Percentiles rank a stretch among this genome's conserved stretches.
These are phyloP conservation scores for Quercus variabilis DNA, from an alignment of 306 rosid species.

Conservation along the genomic window DNA sequence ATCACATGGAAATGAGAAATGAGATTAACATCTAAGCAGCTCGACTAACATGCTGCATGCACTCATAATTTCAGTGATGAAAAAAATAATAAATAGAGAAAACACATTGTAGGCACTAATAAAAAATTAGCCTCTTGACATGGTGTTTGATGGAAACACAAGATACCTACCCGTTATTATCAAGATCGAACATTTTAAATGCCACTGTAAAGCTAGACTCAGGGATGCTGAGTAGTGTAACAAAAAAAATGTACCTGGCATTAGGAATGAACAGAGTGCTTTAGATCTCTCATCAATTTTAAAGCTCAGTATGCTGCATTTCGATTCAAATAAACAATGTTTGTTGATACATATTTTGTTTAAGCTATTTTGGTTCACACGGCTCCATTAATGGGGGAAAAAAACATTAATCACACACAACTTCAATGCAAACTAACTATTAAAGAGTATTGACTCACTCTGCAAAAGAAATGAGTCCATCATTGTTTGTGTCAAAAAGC, in stretches of 20 bases:
- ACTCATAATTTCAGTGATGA: too few relatives aligned
- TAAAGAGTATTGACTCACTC: constrained; percentile 43
- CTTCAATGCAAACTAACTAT: constrained; percentile 1
- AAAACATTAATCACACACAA: not conserved
- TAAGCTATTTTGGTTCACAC: too few relatives aligned
- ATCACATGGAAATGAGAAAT: too few relatives aligned
- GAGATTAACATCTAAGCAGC: too few relatives aligned
- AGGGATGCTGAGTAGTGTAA: constrained; percentile 79
- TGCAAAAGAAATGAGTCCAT: constrained; percentile 75
- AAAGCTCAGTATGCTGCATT: too few relatives aligned
- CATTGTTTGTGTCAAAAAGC: constrained; percentile 80
- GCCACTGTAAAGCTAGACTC: constrained; percentile 70
- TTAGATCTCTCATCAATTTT: too few relatives aligned
- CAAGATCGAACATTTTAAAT: constrained; percentile 80
- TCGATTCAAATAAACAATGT: too few relatives aligned
- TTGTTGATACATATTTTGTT: too few relatives aligned
- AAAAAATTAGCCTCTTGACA: not conserved
- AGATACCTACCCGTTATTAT: constrained; percentile 60
- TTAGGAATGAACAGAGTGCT: not conserved
- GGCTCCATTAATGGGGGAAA: too few relatives aligned
- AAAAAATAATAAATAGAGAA: not conserved
- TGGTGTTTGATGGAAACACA: not conserved
- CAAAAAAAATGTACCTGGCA: constrained; percentile 65
- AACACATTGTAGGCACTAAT: constrained; percentile 4
- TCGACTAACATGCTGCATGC: too few relatives aligned